Percentiles rank a stretch among this genome's conserved stretches.
These are phyloP conservation scores for Zancudomyces culisetae DNA, from an alignment of 371 early-diverging fungal genomes.

Conservation along the genomic window DNA sequence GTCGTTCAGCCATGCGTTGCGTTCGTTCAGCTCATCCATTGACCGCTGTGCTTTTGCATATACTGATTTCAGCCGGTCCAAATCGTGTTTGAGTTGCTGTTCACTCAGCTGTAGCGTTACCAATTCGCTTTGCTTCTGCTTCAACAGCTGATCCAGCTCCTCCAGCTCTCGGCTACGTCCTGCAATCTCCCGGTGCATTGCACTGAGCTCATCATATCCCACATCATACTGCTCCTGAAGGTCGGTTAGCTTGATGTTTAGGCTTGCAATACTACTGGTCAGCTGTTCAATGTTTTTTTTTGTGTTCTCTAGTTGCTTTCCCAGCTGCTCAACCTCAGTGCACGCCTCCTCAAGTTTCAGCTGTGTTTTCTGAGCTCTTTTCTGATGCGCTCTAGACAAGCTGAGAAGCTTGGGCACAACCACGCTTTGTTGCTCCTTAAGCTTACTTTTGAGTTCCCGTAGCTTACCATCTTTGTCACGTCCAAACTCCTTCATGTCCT, in stretches of 20 bases:
- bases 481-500: constrained; percentile 76
- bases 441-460: constrained; percentile 42
- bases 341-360: constrained; percentile 27
- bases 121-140: constrained; percentile 35
- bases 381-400: constrained; percentile 27
- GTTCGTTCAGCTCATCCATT: constrained; percentile 32
- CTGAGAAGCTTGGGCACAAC: constrained; percentile 27
- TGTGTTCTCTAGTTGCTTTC: constrained; percentile 7
- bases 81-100: constrained; percentile 42
- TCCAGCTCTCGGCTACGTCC: constrained; percentile 37
- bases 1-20: constrained; percentile 73
- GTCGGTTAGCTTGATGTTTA: constrained; percentile 15
- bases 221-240: constrained; percentile 24
- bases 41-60: constrained; percentile 30
- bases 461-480: constrained; percentile 66
- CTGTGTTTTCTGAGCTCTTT: constrained; percentile 28
- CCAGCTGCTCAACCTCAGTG: constrained; percentile 14
- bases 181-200: constrained; percentile 23
- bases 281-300: constrained; percentile 9
- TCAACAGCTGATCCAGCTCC: constrained; percentile 38
- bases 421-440: constrained; percentile 22
- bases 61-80: constrained; percentile 46
- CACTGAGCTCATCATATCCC: constrained; percentile 25
- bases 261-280: constrained; percentile 10
- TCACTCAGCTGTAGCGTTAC: constrained; percentile 41